Percentiles rank a stretch among this genome's conserved stretches.
These are phyloP conservation scores for Mortierella sp. DNA, from an alignment of 371 early-diverging fungal genomes.

Conservation along the genomic window DNA sequence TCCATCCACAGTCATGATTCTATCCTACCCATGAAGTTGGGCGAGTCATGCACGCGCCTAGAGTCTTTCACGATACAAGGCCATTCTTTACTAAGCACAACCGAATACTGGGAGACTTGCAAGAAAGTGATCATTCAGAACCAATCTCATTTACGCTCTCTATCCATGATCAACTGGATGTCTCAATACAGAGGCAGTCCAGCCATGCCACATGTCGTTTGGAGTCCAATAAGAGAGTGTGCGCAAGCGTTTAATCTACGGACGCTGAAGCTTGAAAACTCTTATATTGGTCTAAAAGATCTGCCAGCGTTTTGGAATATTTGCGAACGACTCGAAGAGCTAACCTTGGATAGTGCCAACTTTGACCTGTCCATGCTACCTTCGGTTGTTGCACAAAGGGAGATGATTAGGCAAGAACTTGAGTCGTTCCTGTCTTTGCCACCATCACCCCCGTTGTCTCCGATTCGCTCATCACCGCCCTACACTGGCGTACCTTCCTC, in stretches of 20 bases:
- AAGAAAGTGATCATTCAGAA: neutral
- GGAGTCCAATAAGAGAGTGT: conserved; percentile 1
- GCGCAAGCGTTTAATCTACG: neutral
- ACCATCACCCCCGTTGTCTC: no score
- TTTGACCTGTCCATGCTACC: neutral
- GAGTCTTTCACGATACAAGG: conserved; percentile 2
- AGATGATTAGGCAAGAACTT: neutral
- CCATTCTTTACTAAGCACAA: neutral
- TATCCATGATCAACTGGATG: conserved; percentile 1
- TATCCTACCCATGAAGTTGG: neutral
- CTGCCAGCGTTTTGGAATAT: neutral
- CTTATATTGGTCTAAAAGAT: neutral
- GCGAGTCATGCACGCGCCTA: neutral
- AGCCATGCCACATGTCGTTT: neutral
- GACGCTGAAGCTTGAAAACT: neutral
- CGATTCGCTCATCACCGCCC: no score
- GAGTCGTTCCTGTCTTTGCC: neutral
- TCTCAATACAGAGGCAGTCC: neutral
- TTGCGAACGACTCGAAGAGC: neutral
- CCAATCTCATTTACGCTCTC: neutral
- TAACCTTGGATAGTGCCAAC: neutral
- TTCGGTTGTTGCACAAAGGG: neutral
- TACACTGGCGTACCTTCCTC: neutral
- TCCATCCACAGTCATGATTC: conserved; percentile 7
- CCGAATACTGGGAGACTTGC: conserved; percentile 2